These are phyloP conservation scores for Sporothrix dimorphospora DNA, from an alignment of 2,329 filamentous ascomycete species.

Conservation along the genomic window DNA sequence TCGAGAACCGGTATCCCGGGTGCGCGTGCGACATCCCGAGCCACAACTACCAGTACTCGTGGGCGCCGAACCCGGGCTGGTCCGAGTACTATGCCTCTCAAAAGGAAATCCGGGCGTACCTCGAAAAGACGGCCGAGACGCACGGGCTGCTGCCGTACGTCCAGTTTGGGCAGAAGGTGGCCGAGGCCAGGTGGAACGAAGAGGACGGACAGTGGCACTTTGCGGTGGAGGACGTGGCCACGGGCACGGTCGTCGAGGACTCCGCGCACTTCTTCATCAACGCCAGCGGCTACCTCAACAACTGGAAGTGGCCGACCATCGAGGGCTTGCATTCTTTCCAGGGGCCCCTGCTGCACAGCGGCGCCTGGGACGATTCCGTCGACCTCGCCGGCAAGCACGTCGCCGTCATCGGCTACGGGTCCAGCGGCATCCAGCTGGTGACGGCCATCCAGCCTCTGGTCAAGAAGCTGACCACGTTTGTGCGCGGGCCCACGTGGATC, in stretches of 20 bases:
- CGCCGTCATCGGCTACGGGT: constrained; percentile 32
- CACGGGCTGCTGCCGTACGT: constrained; percentile 29
- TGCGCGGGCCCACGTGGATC: constrained; percentile 54
- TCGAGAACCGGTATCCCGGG: constrained; percentile 35
- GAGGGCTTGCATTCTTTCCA: constrained; percentile 30
- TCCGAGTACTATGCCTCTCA: constrained; percentile 29
- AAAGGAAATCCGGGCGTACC: constrained; percentile 32
- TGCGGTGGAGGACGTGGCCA: constrained; percentile 19
- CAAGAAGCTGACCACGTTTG: constrained; percentile 36
- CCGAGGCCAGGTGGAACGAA: constrained; percentile 31
- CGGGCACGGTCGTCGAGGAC: constrained; percentile 19
- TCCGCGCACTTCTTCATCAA: constrained; percentile 54
- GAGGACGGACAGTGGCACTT: constrained; percentile 26
- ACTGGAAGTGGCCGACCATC: constrained; percentile 50
- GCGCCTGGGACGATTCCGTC: constrained; percentile 35
- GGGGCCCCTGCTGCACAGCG: constrained; percentile 32
- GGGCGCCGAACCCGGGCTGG: constrained; percentile 32
- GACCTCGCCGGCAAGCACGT: constrained; percentile 28
- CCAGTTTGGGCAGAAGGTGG: constrained; percentile 27
- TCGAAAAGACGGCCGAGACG: constrained; percentile 24
- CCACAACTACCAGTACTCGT: constrained; percentile 33
- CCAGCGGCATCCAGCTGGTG: constrained; percentile 35
- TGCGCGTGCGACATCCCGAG: constrained; percentile 35
- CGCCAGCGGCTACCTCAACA: constrained; percentile 52
- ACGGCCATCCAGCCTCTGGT: constrained; percentile 44